Percentiles rank a stretch among this genome's conserved stretches.
Conservation (phyloP, 1,284 basidiomycete genomes). For the Cystobasidium sp. region DNA sequence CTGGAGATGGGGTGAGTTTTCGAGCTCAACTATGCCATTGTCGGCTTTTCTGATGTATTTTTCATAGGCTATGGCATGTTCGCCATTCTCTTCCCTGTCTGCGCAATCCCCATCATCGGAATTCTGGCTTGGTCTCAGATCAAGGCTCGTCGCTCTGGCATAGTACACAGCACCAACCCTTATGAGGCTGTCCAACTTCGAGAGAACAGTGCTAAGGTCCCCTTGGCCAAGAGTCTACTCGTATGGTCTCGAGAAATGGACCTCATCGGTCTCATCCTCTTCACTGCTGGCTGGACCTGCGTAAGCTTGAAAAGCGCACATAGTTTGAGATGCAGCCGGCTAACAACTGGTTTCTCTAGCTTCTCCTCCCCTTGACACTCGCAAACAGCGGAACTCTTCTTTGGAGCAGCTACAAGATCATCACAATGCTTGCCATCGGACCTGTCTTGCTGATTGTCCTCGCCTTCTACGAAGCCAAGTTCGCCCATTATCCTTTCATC, state of each 20-base stretch:
- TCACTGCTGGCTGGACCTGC: conserved; percentile 62
- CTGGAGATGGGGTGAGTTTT: conserved; percentile 81
- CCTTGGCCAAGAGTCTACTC: conserved; percentile 22
- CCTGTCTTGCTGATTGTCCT: conserved; percentile 58
- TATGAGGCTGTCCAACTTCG: conserved; percentile 43
- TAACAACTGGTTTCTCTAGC: conserved; percentile 60
- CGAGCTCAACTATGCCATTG: conserved; percentile 29
- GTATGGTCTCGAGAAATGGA: conserved; percentile 64
- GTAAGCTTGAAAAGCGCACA: background rate
- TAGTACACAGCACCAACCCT: conserved; percentile 55
- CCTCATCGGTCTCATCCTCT: conserved; percentile 68
- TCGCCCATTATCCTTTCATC: conserved; percentile 60
- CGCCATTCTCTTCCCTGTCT: conserved; percentile 61
- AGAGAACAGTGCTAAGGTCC: conserved; percentile 20
- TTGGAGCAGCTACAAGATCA: conserved; percentile 48
- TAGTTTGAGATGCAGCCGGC: background rate
- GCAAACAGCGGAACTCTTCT: conserved; percentile 51
- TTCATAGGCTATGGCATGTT: conserved; percentile 51
- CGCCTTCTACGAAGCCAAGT: conserved; percentile 59
- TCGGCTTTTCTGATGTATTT: background rate
- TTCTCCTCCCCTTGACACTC: conserved; percentile 66
- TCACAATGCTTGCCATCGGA: conserved; percentile 59
- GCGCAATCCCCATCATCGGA: conserved; percentile 46
- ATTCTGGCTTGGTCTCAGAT: conserved; percentile 71
- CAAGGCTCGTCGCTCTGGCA: conserved; percentile 65